phyloP scores from a whole-genome alignment of 129 eudicot species.

The Tagetes patula region DNA sequence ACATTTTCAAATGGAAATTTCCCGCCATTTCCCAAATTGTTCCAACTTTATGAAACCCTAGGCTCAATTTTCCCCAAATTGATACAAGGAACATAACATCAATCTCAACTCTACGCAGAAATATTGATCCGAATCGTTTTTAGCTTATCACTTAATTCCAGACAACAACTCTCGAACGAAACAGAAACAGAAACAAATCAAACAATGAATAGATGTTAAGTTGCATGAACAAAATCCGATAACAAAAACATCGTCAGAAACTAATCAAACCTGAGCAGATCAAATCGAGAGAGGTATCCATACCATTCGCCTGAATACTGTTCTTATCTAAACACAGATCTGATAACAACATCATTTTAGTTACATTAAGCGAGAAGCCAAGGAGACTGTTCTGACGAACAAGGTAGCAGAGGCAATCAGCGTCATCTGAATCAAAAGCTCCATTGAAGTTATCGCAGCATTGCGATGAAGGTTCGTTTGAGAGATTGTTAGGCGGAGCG shows the following conservation, averaged over 20 bases:
- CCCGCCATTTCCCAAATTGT: background rate
- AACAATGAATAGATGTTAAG: background rate
- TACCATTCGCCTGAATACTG: background rate
- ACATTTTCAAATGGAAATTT: background rate
- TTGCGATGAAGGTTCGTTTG: constrained; percentile 41
- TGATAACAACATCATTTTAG: constrained; percentile 47
- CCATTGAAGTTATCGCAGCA: constrained; percentile 51
- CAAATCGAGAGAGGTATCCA: constrained; percentile 32
- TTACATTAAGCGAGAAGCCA: constrained; percentile 57
- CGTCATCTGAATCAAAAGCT: constrained; percentile 39
- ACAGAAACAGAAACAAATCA: background rate
- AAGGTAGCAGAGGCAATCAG: constrained; percentile 61
- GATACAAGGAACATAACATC: background rate
- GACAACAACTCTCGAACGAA: background rate
- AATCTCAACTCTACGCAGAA: background rate
- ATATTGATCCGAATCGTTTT: background rate
- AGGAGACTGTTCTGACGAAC: constrained; percentile 39
- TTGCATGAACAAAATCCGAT: background rate
- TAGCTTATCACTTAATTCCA: background rate
- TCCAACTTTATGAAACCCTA: constrained; percentile 16
- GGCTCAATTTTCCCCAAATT: background rate
- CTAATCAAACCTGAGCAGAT: constrained; percentile 45
- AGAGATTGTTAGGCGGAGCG: constrained; percentile 51
- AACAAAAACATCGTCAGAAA: background rate
- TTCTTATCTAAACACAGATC: constrained; percentile 35